Evolutionary conservation across 768 basidiomycete genomes (phyloP), one percentile per base, ranked within the genome.

Genomic region (Rhizopogon vesiculosus): DNA sequence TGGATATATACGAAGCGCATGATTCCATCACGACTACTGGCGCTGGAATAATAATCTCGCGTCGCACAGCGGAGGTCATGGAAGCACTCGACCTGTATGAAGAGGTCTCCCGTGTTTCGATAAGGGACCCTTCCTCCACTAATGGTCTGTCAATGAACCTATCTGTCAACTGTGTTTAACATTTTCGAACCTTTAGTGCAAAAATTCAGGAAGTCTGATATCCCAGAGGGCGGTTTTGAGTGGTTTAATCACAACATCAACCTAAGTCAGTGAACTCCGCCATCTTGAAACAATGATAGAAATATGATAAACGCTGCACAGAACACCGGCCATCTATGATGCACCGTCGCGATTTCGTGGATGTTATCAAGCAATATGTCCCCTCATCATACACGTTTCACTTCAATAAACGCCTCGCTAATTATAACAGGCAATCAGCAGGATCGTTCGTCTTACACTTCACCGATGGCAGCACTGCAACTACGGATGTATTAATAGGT

Each of bases 11-110:
- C 60, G 78, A 81, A 64, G 69, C 75, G 0, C 71, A 69, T 22
- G 72, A 69, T 18, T 71, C 72, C 48, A 67, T 76, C 33, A 72
- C 66, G 8, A 68, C 69, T 18, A 62, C 70, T 33, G 75, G 75
- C 3, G 70, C 73, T 2, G 74, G 79, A 66, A 25, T 76, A 69
- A 45, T 75, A 66, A 73, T 78, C 9, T 78, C 76, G 78, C 61
- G 64, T 4, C 66, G 77, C 42, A 78, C 78, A n/a, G 78, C 75
- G 78, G 64, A 62, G 9, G 72, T 78, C 22, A 61, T 79, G 53
- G 67, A 76, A 52, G 56, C 60, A 22, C 72, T 81, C 48, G 76
- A 74, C 1, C 59, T 81, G 10, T 51, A 62, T 28, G 59, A 54
- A 4, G 59, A 68, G 22, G 54, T 67, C 1, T 56, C 56, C 6